phyloP scores from a whole-genome alignment of 768 basidiomycete species.

The Asterophora parasitica region DNA sequence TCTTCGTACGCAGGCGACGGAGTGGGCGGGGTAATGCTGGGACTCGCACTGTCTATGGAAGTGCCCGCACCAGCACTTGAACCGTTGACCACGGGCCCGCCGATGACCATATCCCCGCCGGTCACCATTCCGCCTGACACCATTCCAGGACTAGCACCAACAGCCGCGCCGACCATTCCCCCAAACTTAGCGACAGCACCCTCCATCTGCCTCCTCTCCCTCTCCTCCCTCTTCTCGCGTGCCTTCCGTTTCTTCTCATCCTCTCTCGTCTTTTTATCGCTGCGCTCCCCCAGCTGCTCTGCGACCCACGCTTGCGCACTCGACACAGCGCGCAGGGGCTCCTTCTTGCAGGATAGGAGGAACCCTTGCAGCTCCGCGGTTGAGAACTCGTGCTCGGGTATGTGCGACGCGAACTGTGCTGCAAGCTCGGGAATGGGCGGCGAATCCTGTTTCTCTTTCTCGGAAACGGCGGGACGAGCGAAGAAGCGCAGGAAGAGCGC shows the following conservation, averaged over 20 bases:
- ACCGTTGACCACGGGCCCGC: background rate
- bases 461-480: slow-evolving; percentile 13
- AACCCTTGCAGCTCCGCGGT: slow-evolving; percentile 62
- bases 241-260: slow-evolving; percentile 25
- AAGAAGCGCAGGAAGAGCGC: slow-evolving; percentile 51
- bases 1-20: slow-evolving; percentile 18
- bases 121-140: slow-evolving; percentile 2
- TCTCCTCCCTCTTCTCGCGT: slow-evolving; percentile 21
- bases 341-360: slow-evolving; percentile 40
- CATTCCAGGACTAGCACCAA: no score
- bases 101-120: background rate
- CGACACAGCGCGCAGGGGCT: slow-evolving; percentile 30
- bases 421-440: slow-evolving; percentile 24
- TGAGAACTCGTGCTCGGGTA: slow-evolving; percentile 48
- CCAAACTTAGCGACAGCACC: slow-evolving; percentile 20
- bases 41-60: background rate
- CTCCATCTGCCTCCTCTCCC: slow-evolving; percentile 22
- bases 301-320: slow-evolving; percentile 40
- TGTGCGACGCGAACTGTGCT: slow-evolving; percentile 30
- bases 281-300: slow-evolving; percentile 27
- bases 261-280: slow-evolving; percentile 30
- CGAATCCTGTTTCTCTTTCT: slow-evolving; percentile 15
- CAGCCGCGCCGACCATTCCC: slow-evolving; percentile 10
- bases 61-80: background rate
- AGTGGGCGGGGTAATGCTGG: slow-evolving; percentile 1